Evolutionary conservation across 805 yeast genomes (phyloP).

Genomic region (Candida lessepsii): DNA sequence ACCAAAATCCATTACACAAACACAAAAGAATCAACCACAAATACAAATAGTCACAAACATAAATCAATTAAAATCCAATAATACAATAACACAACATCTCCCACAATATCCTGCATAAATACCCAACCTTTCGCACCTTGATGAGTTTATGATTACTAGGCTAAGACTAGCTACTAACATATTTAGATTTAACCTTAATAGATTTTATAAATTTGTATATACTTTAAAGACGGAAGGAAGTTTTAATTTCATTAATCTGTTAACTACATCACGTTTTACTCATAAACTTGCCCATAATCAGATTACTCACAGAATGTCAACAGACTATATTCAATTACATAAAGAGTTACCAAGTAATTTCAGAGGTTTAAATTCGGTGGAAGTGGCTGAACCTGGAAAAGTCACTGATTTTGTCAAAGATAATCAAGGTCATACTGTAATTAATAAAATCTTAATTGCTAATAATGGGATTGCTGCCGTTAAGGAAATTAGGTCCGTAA

Average conservation of each 20-base stretch:
- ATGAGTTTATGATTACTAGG: slow-evolving; percentile 2
- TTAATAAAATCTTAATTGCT: slow-evolving; percentile 84
- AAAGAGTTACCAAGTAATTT: slow-evolving; percentile 65
- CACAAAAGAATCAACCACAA: too few species aligned
- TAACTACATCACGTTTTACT: not conserved
- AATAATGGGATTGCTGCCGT: slow-evolving; percentile 99
- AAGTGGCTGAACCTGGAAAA: slow-evolving; percentile 70
- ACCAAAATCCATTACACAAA: too few species aligned
- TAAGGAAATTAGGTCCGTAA: slow-evolving; percentile 92
- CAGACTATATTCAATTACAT: slow-evolving; percentile 29
- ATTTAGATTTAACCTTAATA: not conserved
- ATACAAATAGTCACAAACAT: too few species aligned
- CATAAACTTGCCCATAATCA: too few species aligned
- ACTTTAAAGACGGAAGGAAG: not conserved
- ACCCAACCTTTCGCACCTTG: slow-evolving; percentile 2
- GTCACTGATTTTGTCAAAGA: slow-evolving; percentile 81
- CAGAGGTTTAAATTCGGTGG: slow-evolving; percentile 77
- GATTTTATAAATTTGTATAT: slow-evolving; percentile 3
- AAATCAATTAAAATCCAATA: not conserved
- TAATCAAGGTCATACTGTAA: slow-evolving; percentile 94
- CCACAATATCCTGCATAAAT: not conserved
- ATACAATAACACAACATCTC: not conserved
- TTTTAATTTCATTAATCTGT: too few species aligned
- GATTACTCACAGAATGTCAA: not conserved
- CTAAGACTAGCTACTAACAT: slow-evolving; percentile 3